phyloP scores from a whole-genome alignment of 306 rosid genomes.

The Dalbergia cultrata region DNA sequence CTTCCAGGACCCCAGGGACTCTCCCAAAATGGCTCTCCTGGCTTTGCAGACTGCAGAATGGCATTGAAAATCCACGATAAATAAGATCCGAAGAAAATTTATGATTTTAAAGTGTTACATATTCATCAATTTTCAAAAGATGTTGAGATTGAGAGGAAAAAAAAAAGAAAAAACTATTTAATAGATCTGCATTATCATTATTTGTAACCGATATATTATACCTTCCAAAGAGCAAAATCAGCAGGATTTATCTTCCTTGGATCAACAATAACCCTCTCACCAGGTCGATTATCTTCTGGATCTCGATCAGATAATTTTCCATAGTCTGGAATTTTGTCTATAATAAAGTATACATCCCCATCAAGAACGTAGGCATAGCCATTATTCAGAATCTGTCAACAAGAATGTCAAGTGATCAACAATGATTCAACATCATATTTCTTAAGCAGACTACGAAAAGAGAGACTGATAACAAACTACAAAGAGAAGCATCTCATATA shows the following conservation, averaged over 20 bases:
- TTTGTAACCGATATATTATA: constrained; percentile 42
- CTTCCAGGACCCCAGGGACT: constrained; percentile 99
- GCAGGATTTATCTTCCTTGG: constrained; percentile 93
- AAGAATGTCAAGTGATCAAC: constrained; percentile 51
- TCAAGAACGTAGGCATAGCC: constrained; percentile 86
- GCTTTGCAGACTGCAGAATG: constrained; percentile 81
- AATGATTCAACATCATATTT: constrained; percentile 25
- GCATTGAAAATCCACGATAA: constrained; percentile 35
- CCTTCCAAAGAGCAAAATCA: constrained; percentile 99
- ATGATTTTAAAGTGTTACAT: constrained; percentile 11
- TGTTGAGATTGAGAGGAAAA: neutral
- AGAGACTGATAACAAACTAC: constrained; percentile 23
- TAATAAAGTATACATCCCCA: constrained; percentile 89
- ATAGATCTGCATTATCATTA: constrained; percentile 23
- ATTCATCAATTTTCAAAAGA: constrained; percentile 26
- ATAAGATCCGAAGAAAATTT: constrained; percentile 38
- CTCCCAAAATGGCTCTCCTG: constrained; percentile 97
- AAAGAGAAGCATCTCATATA: constrained; percentile 26
- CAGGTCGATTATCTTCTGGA: constrained; percentile 95
- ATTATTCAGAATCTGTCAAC: constrained; percentile 83
- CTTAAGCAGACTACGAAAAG: constrained; percentile 28
- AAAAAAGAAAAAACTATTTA: neutral
- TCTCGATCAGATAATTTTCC: constrained; percentile 84
- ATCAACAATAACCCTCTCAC: constrained; percentile 95
- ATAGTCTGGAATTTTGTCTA: constrained; percentile 84